A percentile compares a stretch with the other conserved stretches of the same genome.
phyloP scores from a whole-genome alignment of 1,139 yeast genomes.

The Wickerhamomyces sp. region DNA sequence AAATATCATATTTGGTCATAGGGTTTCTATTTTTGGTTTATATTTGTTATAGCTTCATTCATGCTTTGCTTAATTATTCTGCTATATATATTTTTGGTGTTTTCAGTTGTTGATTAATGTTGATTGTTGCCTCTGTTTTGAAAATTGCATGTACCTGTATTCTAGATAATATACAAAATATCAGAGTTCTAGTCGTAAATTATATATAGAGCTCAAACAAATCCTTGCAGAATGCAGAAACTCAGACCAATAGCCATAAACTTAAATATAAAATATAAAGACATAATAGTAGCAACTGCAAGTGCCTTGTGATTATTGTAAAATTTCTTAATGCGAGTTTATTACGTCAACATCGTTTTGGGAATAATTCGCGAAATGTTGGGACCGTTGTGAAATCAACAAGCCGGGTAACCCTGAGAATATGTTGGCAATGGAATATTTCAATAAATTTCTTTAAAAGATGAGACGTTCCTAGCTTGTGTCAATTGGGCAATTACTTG shows the following conservation, averaged over 20 bases:
- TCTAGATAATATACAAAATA: neutral
- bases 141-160: neutral
- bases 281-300: no score
- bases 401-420: conserved; percentile 1
- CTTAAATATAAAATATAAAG: no score
- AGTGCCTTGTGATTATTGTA: no score
- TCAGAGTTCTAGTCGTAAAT: neutral
- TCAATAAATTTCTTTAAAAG: neutral
- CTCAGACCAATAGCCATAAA: neutral
- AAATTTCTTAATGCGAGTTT: neutral
- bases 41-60: neutral
- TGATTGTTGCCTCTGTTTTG: neutral
- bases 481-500: neutral
- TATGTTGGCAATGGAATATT: neutral
- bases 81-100: neutral
- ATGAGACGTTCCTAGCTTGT: neutral
- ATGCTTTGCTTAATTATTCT: neutral
- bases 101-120: neutral
- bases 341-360: conserved; percentile 1
- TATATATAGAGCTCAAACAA: no score
- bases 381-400: conserved; percentile 2
- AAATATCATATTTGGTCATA: neutral
- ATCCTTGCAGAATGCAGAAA: no score
- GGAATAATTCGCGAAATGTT: conserved; percentile 2
- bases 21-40: neutral